Evolutionary conservation across 495 filamentous ascomycete genomes (phyloP), one percentile per base, ranked within the genome.

Genomic region (Tuber umbilicatum): DNA sequence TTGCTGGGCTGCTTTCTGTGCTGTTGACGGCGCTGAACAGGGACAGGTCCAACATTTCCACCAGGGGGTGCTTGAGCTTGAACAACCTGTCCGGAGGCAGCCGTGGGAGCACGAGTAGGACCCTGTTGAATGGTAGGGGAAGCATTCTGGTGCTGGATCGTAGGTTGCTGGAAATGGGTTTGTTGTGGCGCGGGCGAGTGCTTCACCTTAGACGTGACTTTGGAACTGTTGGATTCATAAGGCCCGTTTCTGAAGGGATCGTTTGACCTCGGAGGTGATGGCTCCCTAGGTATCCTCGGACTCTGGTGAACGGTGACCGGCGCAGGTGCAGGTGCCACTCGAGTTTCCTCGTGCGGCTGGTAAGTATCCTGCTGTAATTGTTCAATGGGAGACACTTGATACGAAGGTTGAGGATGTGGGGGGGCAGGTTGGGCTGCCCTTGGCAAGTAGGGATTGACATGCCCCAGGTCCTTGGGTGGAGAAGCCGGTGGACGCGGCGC

Each of bases 401-500:
- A 72, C 60, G 70, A 23, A 23, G 73, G 81, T 47, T 87, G 88
- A 31, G 87, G 87, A 70, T 50, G 68, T 10, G 47, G 47, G 12
- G 47, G 47, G 19, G 72, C 47, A 47, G 77, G 73, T 19, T 71
- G 74, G 21, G 67, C 27, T 78, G 74, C 41, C 64, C 75, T 79
- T 70, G 76, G 23, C 41, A 50, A 35, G 60, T 72, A 74, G 47
- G 40, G 50, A 23, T 69, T 78, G 55, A 72, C 70, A 68, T 72
- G 73, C 23, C 79, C 76, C 47, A 41, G 37, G 47, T 81, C 80
- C 41, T 73, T 73, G 12, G 80, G 80, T 39, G 80, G 76, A 23
- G 80, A 81, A 45, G 75, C 76, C 73, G 91, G 90, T 37, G 90
- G 88, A 81, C 88, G 87, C 41, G 91, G 91, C 43, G 91, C 91